phyloP scores from a whole-genome alignment of 495 filamentous ascomycete species.

The Neurospora sp. region DNA sequence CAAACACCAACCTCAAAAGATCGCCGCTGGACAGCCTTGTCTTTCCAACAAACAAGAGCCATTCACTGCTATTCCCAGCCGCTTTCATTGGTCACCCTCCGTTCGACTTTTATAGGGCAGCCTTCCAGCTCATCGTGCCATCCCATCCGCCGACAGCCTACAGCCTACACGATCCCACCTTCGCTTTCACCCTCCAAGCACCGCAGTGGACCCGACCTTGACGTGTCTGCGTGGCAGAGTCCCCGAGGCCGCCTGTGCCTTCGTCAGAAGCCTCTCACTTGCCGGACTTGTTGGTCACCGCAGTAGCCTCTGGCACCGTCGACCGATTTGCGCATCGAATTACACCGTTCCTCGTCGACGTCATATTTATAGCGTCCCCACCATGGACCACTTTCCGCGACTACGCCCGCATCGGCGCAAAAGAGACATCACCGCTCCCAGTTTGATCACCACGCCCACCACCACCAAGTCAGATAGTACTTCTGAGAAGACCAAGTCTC shows the following conservation, averaged over 20 bases:
- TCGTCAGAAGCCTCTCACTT: background rate
- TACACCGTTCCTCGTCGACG: background rate
- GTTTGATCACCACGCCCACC: conserved; percentile 12
- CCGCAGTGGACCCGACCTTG: background rate
- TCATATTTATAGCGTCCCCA: background rate
- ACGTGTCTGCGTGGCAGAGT: background rate
- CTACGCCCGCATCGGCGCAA: conserved; percentile 18
- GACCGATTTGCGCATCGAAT: background rate
- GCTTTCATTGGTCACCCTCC: background rate
- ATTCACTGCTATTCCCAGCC: background rate
- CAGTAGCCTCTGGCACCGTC: background rate
- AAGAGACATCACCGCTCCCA: conserved; percentile 12
- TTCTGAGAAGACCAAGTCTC: conserved; percentile 13
- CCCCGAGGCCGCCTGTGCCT: background rate
- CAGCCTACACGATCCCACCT: background rate
- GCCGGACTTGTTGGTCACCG: background rate
- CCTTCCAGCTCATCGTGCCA: background rate
- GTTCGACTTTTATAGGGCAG: background rate
- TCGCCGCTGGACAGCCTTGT: background rate
- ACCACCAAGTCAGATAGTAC: background rate
- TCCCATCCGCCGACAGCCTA: background rate
- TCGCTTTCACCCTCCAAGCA: background rate
- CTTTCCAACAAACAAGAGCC: background rate
- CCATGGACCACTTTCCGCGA: conserved; percentile 19
- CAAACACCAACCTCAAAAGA: background rate